Evolutionary conservation across 1,139 yeast genomes (phyloP), one percentile per base, ranked within the genome.

Genomic region (Entelexis sorbosivorans): DNA sequence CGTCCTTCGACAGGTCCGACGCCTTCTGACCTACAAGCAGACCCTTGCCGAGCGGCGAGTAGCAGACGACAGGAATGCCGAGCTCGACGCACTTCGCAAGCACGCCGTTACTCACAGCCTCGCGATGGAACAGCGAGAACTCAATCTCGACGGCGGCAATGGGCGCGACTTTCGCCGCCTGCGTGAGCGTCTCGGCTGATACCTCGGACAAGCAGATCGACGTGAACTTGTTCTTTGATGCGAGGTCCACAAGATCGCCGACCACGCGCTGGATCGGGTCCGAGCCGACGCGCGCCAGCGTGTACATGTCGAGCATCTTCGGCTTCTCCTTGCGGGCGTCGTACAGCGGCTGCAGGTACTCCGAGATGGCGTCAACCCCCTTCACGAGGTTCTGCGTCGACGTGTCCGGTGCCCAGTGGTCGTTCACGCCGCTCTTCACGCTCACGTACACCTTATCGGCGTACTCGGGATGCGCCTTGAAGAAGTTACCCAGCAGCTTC

Each of bases 41-140:
- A 0, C 96, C 95, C 61, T 84, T 73, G n/a, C 87, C 81, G 55
- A 87, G 71, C 39, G 95, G 95, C 28, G 94, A 82, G 67, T 87
- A 86, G 28, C 89, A 86, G 56, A 83, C 69, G 36, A 85, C 70
- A 9, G 91, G 82, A 52, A 86, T 74, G n/a, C 70, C 70, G 38
- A 75, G 69, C 54, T 79, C 81, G n/a, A 66, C 69, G 55, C 78
- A 73, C 5, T 70, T 66, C 16, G 72, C 73, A 56, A 81, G 74
- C 20, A 82, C 73, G 1, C 89, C 94, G 60, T 82, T 77, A 10
- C 66, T 56, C 38, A 78, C 62, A 33, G 81, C 74, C 39, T 81
- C 84, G 47, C 75, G 74, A n/a, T 79, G 67, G 66, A 81, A 76
- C 57, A 86, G 61, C 2, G 94, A 83, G 54, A 80, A 73, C 66